These are phyloP conservation scores for Yamadazyma insecticola DNA, from an alignment of 805 yeast genomes.

Conservation along the genomic window DNA sequence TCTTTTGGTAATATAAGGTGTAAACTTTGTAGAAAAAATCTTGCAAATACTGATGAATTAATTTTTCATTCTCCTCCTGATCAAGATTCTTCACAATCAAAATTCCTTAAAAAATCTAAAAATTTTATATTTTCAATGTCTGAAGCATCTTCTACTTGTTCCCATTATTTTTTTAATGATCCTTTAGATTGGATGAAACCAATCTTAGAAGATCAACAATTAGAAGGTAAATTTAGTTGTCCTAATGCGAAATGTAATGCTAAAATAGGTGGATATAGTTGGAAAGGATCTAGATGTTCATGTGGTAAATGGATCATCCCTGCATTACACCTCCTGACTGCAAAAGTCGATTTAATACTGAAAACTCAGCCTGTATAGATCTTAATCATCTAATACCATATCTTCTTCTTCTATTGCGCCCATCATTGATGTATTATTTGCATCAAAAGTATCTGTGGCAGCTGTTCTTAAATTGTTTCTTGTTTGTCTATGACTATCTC, in stretches of 20 bases:
- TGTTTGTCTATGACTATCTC: too few species aligned
- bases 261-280: constrained; percentile 86
- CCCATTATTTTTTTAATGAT: constrained; percentile 75
- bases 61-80: constrained; percentile 66
- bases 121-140: constrained; percentile 55
- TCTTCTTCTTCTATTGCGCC: constrained; percentile 26
- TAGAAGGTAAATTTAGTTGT: constrained; percentile 86
- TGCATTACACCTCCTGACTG: constrained; percentile 73
- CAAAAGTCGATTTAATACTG: constrained; percentile 63
- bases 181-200: constrained; percentile 90
- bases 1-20: constrained; percentile 50
- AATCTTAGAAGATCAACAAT: constrained; percentile 65
- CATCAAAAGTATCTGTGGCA: too few species aligned
- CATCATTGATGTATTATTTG: too few species aligned
- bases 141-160: constrained; percentile 59
- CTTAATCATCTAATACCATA: constrained; percentile 39
- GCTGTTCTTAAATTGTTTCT: too few species aligned
- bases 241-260: constrained; percentile 70
- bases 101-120: constrained; percentile 60
- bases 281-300: constrained; percentile 93
- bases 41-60: constrained; percentile 62
- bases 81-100: constrained; percentile 58
- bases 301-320: constrained; percentile 97
- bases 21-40: constrained; percentile 69
- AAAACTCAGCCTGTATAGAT: neutral